A percentile compares a stretch with the other conserved stretches of the same genome.
phyloP scores from a whole-genome alignment of 805 yeast species.

The Zygoascus bituminiphila region DNA sequence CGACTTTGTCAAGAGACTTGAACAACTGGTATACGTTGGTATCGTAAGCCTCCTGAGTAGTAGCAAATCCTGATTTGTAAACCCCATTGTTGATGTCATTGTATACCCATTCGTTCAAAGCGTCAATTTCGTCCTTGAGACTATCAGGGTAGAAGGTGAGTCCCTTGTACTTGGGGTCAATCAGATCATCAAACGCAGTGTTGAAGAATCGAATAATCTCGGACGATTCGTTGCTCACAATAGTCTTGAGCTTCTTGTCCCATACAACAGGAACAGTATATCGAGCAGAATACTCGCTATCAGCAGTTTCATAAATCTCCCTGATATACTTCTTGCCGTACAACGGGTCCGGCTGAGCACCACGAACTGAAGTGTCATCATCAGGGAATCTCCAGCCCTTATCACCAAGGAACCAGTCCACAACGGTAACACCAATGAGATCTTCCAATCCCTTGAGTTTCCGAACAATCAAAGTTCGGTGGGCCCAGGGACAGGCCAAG shows the following conservation, averaged over 20 bases:
- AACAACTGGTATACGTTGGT: slow-evolving; percentile 56
- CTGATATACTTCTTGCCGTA: slow-evolving; percentile 53
- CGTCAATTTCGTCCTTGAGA: slow-evolving; percentile 55
- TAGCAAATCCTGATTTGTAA: slow-evolving; percentile 86
- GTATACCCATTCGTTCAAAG: slow-evolving; percentile 72
- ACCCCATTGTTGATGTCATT: slow-evolving; percentile 87
- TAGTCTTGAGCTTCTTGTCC: slow-evolving; percentile 75
- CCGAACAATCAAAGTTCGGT: slow-evolving; percentile 68
- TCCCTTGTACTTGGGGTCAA: slow-evolving; percentile 38
- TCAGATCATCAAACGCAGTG: slow-evolving; percentile 50
- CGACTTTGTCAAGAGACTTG: slow-evolving; percentile 60
- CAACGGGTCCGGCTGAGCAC: slow-evolving; percentile 48
- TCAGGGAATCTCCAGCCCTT: slow-evolving; percentile 82
- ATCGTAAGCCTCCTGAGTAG: slow-evolving; percentile 75
- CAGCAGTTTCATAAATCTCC: slow-evolving; percentile 66
- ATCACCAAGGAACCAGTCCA: slow-evolving; percentile 83
- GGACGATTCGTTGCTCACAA: slow-evolving; percentile 86
- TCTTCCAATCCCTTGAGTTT: slow-evolving; percentile 62
- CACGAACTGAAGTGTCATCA: slow-evolving; percentile 37
- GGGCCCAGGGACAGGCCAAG: slow-evolving; percentile 86
- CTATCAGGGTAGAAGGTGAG: slow-evolving; percentile 57
- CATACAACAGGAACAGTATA: slow-evolving; percentile 91
- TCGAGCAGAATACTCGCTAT: slow-evolving; percentile 70
- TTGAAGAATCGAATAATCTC: slow-evolving; percentile 83
- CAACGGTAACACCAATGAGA: slow-evolving; percentile 48